These are phyloP conservation scores for Cytospora mali DNA, from an alignment of 2,329 filamentous ascomycete genomes.

Conservation along the genomic window DNA sequence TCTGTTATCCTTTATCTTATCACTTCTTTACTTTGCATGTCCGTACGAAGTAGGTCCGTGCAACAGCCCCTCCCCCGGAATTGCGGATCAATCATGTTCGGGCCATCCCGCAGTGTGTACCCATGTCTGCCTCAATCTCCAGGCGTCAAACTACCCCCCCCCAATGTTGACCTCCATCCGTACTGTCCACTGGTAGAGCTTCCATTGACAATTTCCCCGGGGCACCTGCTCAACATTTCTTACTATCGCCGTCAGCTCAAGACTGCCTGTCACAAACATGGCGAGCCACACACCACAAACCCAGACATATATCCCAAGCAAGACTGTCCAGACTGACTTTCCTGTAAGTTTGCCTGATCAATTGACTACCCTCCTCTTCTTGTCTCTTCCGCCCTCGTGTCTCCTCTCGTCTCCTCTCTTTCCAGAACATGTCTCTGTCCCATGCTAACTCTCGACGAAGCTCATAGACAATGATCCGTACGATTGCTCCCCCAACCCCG, in stretches of 20 bases:
- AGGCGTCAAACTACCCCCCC: conserved; percentile 1
- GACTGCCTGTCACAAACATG: conserved; percentile 39
- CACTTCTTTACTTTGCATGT: neutral
- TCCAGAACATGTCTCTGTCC: conserved; percentile 24
- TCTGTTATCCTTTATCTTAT: neutral
- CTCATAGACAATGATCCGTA: conserved; percentile 99
- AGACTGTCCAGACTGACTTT: conserved; percentile 80
- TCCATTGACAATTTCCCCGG: conserved; percentile 22
- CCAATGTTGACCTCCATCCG: conserved; percentile 12
- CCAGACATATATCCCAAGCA: conserved; percentile 67
- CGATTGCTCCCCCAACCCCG: conserved; percentile 39
- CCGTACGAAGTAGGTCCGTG: no score
- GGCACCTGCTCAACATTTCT: conserved; percentile 2
- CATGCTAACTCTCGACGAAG: conserved; percentile 50
- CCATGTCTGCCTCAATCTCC: neutral
- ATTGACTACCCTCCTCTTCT: conserved; percentile 31
- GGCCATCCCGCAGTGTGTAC: neutral
- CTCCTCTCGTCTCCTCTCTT: no score
- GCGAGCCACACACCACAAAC: conserved; percentile 38
- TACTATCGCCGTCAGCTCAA: conserved; percentile 26
- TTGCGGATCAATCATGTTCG: neutral
- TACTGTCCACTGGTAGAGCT: conserved; percentile 21
- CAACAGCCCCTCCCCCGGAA: no score
- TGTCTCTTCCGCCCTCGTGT: no score
- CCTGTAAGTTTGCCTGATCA: conserved; percentile 65